These are phyloP conservation scores for Datura wrightii DNA, from an alignment of 257 asterid genomes.

Conservation along the genomic window DNA sequence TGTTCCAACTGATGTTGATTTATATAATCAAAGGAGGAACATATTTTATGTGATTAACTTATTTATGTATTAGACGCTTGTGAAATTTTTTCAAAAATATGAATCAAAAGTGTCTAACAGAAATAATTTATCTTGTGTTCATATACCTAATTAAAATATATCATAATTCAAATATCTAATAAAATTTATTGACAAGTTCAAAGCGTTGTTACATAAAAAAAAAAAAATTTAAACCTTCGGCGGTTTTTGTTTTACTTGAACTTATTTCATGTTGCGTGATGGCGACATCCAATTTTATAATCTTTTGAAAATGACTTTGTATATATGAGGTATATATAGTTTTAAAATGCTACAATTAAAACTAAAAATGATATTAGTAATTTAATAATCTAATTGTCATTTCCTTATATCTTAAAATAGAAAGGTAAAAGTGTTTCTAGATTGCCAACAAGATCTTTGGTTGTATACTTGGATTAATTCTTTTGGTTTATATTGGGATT, in stretches of 20 bases:
- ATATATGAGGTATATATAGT: not conserved
- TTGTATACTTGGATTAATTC: not conserved
- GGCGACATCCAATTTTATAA: conserved; percentile 10
- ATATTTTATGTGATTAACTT: too few species aligned
- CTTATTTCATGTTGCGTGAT: not conserved
- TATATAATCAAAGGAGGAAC: too few species aligned
- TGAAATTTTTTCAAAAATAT: too few species aligned
- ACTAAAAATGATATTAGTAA: not conserved
- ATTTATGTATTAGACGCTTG: too few species aligned
- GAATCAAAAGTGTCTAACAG: too few species aligned
- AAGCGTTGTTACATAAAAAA: too few species aligned
- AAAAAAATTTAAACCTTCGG: not conserved
- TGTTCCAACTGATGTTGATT: too few species aligned
- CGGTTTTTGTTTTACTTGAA: not conserved
- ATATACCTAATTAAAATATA: too few species aligned
- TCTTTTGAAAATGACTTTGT: not conserved
- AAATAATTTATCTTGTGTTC: too few species aligned
- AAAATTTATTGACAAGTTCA: too few species aligned
- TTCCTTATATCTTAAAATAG: not conserved
- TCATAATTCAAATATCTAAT: too few species aligned
- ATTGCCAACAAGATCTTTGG: conserved; percentile 20
- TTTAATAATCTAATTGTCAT: not conserved
- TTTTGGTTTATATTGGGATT: too few species aligned
- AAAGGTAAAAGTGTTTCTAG: conserved; percentile 13
- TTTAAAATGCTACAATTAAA: not conserved